phyloP scores from a whole-genome alignment of 208 protist species.

The Acanthamoeba sp. region DNA sequence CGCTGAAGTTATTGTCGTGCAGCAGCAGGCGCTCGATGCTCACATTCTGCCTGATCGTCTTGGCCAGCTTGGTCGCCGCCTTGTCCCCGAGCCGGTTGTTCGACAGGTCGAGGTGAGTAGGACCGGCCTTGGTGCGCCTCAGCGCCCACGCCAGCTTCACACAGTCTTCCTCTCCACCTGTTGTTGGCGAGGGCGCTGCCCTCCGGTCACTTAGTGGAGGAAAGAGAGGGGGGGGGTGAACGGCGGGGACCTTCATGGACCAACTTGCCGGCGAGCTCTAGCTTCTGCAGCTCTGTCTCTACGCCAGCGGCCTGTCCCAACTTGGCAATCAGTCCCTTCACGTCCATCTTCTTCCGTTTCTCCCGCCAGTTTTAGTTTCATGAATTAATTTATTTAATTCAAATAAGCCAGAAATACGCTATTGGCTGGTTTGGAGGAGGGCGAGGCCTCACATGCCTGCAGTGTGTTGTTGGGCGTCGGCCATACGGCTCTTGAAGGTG shows the following conservation, averaged over 20 bases:
- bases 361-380: background rate
- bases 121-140: background rate
- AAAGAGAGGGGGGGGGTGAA: background rate
- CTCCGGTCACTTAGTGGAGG: too few species aligned
- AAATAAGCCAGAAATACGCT: too few species aligned
- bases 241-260: background rate
- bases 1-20: background rate
- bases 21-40: background rate
- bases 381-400: too few species aligned
- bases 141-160: constrained; percentile 5
- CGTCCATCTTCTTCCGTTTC: too few species aligned
- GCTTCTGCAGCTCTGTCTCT: background rate
- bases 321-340: background rate
- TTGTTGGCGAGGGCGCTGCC: background rate
- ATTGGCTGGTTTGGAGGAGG: too few species aligned
- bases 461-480: background rate
- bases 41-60: background rate
- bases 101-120: background rate
- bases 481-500: constrained; percentile 49
- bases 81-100: constrained; percentile 14
- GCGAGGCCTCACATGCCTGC: background rate
- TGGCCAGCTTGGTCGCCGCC: background rate
- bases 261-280: background rate
- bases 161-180: constrained; percentile 25
- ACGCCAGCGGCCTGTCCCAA: background rate